phyloP scores from a whole-genome alignment of 176 grass and related monocot species.

The Aegilops umbellulata region DNA sequence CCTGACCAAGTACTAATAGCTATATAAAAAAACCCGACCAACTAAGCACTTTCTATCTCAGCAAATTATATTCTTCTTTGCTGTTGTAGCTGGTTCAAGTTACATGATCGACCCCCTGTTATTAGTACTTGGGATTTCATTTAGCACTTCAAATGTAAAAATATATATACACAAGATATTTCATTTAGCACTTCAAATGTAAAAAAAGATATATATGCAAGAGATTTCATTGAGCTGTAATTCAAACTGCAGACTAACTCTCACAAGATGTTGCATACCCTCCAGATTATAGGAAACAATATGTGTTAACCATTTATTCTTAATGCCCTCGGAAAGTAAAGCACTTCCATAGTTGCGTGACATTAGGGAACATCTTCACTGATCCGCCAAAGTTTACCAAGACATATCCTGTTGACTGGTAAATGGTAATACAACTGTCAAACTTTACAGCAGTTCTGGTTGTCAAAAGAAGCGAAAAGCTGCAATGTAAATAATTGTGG shows the following conservation, averaged over 20 bases:
- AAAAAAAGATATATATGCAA: too few species aligned
- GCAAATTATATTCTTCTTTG: background rate
- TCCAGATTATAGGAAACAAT: background rate
- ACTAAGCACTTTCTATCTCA: background rate
- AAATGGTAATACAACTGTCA: background rate
- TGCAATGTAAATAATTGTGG: conserved; percentile 11
- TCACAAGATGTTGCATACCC: too few species aligned
- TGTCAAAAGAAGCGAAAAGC: background rate
- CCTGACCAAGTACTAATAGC: background rate
- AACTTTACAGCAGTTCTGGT: conserved; percentile 10
- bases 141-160: background rate
- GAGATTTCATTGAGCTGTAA: background rate
- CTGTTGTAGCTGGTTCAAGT: background rate
- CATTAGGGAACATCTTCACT: conserved; percentile 13
- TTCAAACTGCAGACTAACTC: background rate
- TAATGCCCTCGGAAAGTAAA: conserved; percentile 1
- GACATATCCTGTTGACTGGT: background rate
- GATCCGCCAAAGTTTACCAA: background rate
- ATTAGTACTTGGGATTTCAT: too few species aligned
- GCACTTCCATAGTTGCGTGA: background rate
- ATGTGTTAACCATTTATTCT: conserved; percentile 14
- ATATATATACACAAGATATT: background rate
- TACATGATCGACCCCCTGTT: background rate
- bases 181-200: background rate
- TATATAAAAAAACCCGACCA: too few species aligned